Percentiles rank a stretch among this genome's conserved stretches.
phyloP scores from a whole-genome alignment of 257 asterid species.

The Plantago ovata region DNA sequence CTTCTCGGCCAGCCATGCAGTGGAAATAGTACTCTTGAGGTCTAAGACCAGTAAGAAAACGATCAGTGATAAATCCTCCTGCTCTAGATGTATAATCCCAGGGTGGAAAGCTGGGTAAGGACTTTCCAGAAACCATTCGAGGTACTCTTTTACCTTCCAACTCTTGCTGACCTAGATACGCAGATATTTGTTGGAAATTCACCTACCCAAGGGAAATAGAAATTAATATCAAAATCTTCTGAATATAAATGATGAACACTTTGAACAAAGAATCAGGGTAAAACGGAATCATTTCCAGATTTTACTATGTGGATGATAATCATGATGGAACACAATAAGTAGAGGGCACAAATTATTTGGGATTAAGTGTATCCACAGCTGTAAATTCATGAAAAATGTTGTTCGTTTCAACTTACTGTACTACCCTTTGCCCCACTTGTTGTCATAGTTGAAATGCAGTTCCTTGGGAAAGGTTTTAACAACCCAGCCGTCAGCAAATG shows the following conservation, averaged over 20 bases:
- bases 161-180: constrained; percentile 95
- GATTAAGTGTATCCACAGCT: not conserved
- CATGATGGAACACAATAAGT: too few species aligned
- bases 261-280: constrained; percentile 12
- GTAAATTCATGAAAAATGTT: constrained; percentile 10
- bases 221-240: constrained; percentile 11
- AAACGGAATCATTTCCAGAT: too few species aligned
- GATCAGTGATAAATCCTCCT: constrained; percentile 94
- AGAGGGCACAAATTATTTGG: not conserved
- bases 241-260: not conserved
- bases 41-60: constrained; percentile 94
- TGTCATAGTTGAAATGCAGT: constrained; percentile 95
- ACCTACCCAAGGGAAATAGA: constrained; percentile 48
- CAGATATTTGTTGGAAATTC: constrained; percentile 97
- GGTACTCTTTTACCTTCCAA: constrained; percentile 99
- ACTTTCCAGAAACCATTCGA: constrained; percentile 97
- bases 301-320: too few species aligned
- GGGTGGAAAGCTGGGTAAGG: constrained; percentile 87
- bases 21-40: constrained; percentile 97
- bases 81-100: constrained; percentile 98
- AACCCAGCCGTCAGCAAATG: constrained; percentile 69
- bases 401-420: constrained; percentile 67
- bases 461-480: constrained; percentile 86
- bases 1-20: constrained; percentile 99
- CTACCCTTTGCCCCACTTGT: constrained; percentile 99